Percentiles rank a stretch among this genome's conserved stretches.
These are phyloP conservation scores for Daucus carota DNA, from an alignment of 129 eudicot genomes.

Conservation along the genomic window DNA sequence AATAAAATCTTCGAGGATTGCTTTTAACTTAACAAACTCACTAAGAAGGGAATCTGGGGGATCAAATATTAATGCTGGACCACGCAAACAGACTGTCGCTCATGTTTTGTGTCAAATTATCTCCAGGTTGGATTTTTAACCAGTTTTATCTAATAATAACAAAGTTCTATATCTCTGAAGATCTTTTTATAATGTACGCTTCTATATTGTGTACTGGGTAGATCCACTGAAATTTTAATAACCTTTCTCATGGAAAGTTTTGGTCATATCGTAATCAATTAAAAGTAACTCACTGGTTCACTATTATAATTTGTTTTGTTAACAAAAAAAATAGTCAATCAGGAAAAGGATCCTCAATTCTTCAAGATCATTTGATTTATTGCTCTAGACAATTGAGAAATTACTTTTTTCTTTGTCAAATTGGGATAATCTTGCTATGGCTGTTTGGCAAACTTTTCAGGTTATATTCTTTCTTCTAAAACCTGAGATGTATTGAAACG, in stretches of 20 bases:
- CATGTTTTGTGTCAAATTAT: slow-evolving; percentile 31
- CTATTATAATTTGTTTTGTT: too few relatives aligned
- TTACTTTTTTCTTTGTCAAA: too few relatives aligned
- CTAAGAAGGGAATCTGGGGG: slow-evolving; percentile 38
- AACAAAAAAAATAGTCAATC: too few relatives aligned
- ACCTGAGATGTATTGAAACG: too few relatives aligned
- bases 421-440: too few relatives aligned
- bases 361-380: too few relatives aligned
- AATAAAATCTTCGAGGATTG: slow-evolving; percentile 21
- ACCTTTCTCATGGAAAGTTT: slow-evolving; percentile 38
- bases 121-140: slow-evolving; percentile 34
- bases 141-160: not conserved
- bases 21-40: slow-evolving; percentile 34
- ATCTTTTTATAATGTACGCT: not conserved
- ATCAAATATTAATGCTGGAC: slow-evolving; percentile 34
- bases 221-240: slow-evolving; percentile 34
- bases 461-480: too few relatives aligned
- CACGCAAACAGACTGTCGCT: slow-evolving; percentile 35
- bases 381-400: too few relatives aligned
- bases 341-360: too few relatives aligned
- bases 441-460: too few relatives aligned
- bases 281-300: slow-evolving; percentile 32
- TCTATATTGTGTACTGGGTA: slow-evolving; percentile 33
- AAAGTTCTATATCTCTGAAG: not conserved
- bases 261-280: slow-evolving; percentile 34